Base-by-base conservation (phyloP, 805 yeast species). In the Metschnikowia gelsemii region DNA sequence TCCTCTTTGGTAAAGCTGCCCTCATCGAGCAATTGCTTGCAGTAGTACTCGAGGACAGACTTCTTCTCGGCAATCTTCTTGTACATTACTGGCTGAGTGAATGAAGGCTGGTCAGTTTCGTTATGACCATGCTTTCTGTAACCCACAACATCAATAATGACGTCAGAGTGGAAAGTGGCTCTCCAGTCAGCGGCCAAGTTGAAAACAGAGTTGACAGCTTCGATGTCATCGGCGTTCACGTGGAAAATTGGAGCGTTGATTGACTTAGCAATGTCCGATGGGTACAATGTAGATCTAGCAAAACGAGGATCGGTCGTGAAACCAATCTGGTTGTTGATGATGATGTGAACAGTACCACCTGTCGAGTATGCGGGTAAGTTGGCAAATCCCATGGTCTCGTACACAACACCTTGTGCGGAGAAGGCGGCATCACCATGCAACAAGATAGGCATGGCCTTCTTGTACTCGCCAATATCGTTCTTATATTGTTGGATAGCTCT, bases 371-470 rank as follows among this genome's bases (percentile, higher is more conserved):
- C 96, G 54, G 96, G 96, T 62, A 93, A 78, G 57, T 81, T 79
- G 57, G 87, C 79, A 72, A 93, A 85, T 44, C 98, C 98, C 86
- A 91, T 82, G 40, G 99, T 91, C 75, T 93, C 99, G 71, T 93
- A 93, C 45, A 93, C 97, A 43, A 93, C 95, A 82, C 99, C 99
- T 73, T 93, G 99, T 51, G 86, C 99, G 32, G 97, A 90, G 63
- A 93, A 90, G 27, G 99, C 99, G 44, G 99, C 96, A 68, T 93
- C 99, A 78, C 99, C 99, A 66, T 93, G 99, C 67, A 93, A 76
- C 66, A 93, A 75, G 46, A 93, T 86, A 51, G 93, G 84, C 77
- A 93, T 75, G 34, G 98, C 96, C 72, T 89, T 91, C 57, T 81
- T 74, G 73, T 74, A 86, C 32, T 76, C 78, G 50, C 89, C 89